Conservation (phyloP, 139 green algal genomes). For the Nannochloris sp. region DNA sequence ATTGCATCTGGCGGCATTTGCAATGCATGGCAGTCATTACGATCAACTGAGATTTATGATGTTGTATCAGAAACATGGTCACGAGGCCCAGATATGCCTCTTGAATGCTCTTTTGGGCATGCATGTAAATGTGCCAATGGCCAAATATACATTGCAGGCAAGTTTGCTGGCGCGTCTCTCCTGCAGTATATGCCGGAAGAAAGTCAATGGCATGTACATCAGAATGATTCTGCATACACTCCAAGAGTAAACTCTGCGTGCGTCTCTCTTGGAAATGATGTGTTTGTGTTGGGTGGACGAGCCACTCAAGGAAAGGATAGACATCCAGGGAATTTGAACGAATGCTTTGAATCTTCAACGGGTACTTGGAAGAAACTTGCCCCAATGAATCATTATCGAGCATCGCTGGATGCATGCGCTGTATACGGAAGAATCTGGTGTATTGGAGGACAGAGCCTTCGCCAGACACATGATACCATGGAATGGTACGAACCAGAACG, state of each 20-base stretch:
- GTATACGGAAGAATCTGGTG: conserved; percentile 34
- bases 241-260: conserved; percentile 20
- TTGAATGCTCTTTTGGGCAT: conserved; percentile 8
- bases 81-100: conserved; percentile 25
- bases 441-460: conserved; percentile 44
- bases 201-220: neutral
- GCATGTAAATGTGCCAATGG: conserved; percentile 5
- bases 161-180: conserved; percentile 6
- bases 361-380: conserved; percentile 18
- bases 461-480: conserved; percentile 33
- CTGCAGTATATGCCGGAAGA: conserved; percentile 2
- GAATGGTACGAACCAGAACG: conserved; percentile 24
- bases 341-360: conserved; percentile 13
- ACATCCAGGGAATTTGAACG: conserved; percentile 20
- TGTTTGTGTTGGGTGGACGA: conserved; percentile 24
- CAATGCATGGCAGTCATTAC: conserved; percentile 18
- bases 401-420: conserved; percentile 19
- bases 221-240: neutral
- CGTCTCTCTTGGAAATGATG: neutral
- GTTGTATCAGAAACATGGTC: conserved; percentile 34
- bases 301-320: conserved; percentile 14
- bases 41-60: conserved; percentile 47
- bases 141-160: conserved; percentile 9
- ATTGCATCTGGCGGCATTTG: conserved; percentile 21
- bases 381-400: conserved; percentile 22